A percentile compares a stretch with the other conserved stretches of the same genome.
These are phyloP conservation scores for Ophiosphaerella korrae DNA, from an alignment of 2,329 filamentous ascomycete species.

Conservation along the genomic window DNA sequence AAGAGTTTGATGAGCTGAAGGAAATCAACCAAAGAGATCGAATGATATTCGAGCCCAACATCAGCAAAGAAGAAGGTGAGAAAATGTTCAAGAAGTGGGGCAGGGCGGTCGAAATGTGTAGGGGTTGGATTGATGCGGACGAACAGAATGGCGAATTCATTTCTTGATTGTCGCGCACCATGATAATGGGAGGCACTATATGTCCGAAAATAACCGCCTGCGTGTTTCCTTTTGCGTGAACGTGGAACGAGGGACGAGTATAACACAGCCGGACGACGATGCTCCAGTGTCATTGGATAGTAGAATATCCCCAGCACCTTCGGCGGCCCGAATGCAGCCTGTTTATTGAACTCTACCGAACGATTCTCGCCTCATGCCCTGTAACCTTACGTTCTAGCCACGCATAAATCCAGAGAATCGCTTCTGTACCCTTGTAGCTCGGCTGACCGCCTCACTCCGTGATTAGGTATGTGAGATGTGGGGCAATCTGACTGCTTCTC, in stretches of 20 bases:
- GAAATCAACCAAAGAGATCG: constrained; percentile 73
- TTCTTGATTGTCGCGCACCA: constrained; percentile 22
- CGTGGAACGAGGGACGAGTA: not conserved
- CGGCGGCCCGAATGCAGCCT: not conserved
- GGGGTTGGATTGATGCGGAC: constrained; percentile 67
- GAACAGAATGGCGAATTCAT: constrained; percentile 42
- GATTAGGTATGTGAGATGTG: not conserved
- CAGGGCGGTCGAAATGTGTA: constrained; percentile 78
- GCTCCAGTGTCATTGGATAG: not conserved
- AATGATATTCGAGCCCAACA: constrained; percentile 71
- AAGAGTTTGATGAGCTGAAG: constrained; percentile 72
- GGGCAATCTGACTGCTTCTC: not conserved
- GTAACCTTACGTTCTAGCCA: not conserved
- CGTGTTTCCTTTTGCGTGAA: constrained; percentile 5
- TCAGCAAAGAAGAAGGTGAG: constrained; percentile 62
- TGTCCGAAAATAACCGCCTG: constrained; percentile 28
- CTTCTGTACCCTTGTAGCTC: not conserved
- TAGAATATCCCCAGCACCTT: constrained; percentile 2
- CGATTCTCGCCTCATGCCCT: no score
- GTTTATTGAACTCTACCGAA: not conserved
- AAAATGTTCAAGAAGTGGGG: constrained; percentile 74
- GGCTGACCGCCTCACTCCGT: constrained; percentile 55
- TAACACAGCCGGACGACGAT: not conserved
- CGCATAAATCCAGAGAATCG: not conserved
- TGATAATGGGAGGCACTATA: constrained; percentile 26